These are phyloP conservation scores for Thermoascus crustaceus DNA, from an alignment of 2,329 filamentous ascomycete genomes.

Conservation along the genomic window DNA sequence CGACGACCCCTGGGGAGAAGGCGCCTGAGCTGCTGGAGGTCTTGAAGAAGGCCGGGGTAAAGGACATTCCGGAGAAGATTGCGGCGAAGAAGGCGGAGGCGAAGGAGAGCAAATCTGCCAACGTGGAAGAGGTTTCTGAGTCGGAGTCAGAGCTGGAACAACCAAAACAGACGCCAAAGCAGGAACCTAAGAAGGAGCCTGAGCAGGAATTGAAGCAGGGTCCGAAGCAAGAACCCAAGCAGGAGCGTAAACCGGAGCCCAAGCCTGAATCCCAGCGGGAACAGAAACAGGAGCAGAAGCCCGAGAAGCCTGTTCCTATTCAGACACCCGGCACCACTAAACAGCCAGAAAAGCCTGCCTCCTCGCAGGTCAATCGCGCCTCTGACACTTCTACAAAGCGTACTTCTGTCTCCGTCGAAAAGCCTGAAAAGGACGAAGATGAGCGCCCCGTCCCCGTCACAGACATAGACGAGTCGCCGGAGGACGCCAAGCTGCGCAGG, in stretches of 20 bases:
- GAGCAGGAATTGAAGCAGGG: background rate
- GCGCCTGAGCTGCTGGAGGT: slow-evolving; percentile 62
- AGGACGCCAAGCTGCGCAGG: slow-evolving; percentile 70
- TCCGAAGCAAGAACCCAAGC: background rate
- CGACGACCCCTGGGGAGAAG: slow-evolving; percentile 59
- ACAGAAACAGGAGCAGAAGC: slow-evolving; percentile 4
- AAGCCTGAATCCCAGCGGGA: background rate
- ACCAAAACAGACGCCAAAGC: too few relatives aligned
- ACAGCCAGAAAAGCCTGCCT: background rate
- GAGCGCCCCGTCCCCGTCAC: slow-evolving; percentile 43
- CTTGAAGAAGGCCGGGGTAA: slow-evolving; percentile 67
- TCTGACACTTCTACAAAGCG: background rate
- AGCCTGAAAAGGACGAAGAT: slow-evolving; percentile 14
- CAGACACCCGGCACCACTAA: too few relatives aligned
- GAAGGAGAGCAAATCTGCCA: background rate
- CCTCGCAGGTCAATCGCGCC: slow-evolving; percentile 5
- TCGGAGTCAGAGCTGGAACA: too few relatives aligned
- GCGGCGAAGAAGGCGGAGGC: slow-evolving; percentile 2
- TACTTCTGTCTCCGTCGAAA: slow-evolving; percentile 4
- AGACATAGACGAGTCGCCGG: slow-evolving; percentile 65
- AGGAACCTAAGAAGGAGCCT: too few relatives aligned
- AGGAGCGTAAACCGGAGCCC: background rate
- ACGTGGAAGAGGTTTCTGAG: too few relatives aligned
- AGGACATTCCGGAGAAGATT: slow-evolving; percentile 34
- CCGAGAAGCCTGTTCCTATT: background rate